A percentile compares a stretch with the other conserved stretches of the same genome.
Conservation (phyloP, 192 early-diverging fungal genomes). For the Podila horticola region DNA sequence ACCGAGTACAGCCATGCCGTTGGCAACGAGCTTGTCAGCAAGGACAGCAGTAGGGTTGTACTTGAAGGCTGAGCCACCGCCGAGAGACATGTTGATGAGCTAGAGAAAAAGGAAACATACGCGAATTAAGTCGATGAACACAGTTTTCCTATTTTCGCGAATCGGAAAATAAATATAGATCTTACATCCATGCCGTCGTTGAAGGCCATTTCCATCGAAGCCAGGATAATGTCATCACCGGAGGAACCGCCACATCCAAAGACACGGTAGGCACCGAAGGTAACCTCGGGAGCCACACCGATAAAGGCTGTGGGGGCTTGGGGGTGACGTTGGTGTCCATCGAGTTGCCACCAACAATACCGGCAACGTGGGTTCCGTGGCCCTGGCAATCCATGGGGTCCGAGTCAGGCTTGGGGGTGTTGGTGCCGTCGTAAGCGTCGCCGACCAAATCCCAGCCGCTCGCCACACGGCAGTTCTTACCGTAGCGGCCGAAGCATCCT, state of each 20-base stretch:
- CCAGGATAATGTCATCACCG: conserved; percentile 62
- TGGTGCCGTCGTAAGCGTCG: conserved; percentile 51
- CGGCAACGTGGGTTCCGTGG: conserved; percentile 58
- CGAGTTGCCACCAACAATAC: conserved; percentile 67
- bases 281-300: conserved; percentile 81
- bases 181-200: conserved; percentile 59
- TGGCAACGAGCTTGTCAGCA: conserved; percentile 53
- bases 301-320: conserved; percentile 52
- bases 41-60: conserved; percentile 61
- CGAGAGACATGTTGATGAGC: conserved; percentile 75
- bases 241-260: conserved; percentile 62
- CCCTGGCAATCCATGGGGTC: conserved; percentile 59
- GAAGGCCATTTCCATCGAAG: conserved; percentile 57
- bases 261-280: conserved; percentile 66
- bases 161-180: conserved; percentile 5
- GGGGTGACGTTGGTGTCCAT: conserved; percentile 9
- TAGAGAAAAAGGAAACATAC: conserved; percentile 21
- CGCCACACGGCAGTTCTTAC: conserved; percentile 63
- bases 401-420: conserved; percentile 27
- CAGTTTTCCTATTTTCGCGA: too few species aligned
- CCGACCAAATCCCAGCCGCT: conserved; percentile 68
- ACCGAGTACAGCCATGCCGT: conserved; percentile 71
- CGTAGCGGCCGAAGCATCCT: conserved; percentile 70
- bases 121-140: too few species aligned
- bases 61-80: conserved; percentile 68